These are phyloP conservation scores for Coemansia sp. DNA, from an alignment of 192 early-diverging fungal genomes.

Conservation along the genomic window DNA sequence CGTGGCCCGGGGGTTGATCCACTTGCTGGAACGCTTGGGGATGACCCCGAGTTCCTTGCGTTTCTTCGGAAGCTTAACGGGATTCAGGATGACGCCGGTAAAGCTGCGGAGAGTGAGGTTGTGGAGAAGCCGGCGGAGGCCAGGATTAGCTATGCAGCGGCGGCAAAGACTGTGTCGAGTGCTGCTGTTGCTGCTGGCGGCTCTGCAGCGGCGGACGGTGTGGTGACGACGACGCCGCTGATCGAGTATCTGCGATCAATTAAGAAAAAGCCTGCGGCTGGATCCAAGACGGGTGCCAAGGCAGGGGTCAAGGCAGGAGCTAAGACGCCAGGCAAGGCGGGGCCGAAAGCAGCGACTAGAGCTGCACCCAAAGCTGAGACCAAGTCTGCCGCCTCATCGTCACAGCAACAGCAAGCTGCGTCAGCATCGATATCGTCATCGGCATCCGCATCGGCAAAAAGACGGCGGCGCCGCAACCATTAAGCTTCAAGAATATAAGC, in stretches of 20 bases:
- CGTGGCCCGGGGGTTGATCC: conserved; percentile 1
- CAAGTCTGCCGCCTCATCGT: too few species aligned
- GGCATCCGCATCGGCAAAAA: neutral
- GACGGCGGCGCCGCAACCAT: conserved; percentile 10
- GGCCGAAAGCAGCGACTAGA: neutral
- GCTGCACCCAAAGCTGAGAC: too few species aligned
- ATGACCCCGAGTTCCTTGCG: conserved; percentile 29
- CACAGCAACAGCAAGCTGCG: too few species aligned
- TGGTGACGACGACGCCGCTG: neutral
- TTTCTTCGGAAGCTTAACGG: conserved; percentile 14
- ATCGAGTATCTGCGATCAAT: conserved; percentile 1
- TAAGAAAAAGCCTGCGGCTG: conserved; percentile 5
- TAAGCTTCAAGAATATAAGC: neutral
- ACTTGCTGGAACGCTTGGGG: conserved; percentile 30
- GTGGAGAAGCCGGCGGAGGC: neutral
- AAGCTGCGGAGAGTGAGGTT: too few species aligned
- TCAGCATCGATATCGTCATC: neutral
- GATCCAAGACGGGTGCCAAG: neutral
- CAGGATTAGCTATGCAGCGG: conserved; percentile 32
- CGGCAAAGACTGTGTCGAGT: conserved; percentile 3
- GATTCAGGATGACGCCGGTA: neutral
- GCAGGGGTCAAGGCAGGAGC: neutral
- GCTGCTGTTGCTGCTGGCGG: neutral
- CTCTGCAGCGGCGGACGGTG: neutral
- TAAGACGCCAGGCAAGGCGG: too few species aligned